Evolutionary conservation across 768 basidiomycete genomes (phyloP).

Genomic region (Rhodosporidiobolus odoratus): DNA sequence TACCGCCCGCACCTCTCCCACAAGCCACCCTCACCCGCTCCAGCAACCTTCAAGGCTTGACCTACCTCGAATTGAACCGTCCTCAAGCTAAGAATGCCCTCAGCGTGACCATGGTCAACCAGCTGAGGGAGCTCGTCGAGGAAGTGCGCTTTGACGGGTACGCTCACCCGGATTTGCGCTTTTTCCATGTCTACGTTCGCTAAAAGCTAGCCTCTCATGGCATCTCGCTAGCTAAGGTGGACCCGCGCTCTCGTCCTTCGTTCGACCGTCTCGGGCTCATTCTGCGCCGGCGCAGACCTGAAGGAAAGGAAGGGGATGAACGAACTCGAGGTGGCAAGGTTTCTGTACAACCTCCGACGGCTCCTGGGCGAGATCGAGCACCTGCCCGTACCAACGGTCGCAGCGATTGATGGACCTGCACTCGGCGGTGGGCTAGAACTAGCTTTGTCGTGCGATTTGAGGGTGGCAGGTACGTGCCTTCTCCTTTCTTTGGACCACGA

Average conservation of each 20-base stretch:
- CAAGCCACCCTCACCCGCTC: constrained; percentile 19
- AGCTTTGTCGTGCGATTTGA: constrained; percentile 79
- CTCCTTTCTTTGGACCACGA: background rate
- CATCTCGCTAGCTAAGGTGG: constrained; percentile 48
- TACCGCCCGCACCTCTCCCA: background rate
- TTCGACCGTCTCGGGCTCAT: constrained; percentile 67
- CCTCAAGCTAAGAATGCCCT: constrained; percentile 84
- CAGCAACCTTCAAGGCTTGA: constrained; percentile 54
- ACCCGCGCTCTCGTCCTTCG: constrained; percentile 75
- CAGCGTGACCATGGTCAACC: constrained; percentile 65
- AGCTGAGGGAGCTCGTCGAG: constrained; percentile 19
- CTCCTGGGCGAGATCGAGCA: constrained; percentile 70
- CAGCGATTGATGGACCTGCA: constrained; percentile 84
- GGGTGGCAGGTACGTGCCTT: constrained; percentile 65
- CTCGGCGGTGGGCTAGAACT: constrained; percentile 89
- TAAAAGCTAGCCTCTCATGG: background rate
- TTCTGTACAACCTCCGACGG: constrained; percentile 68
- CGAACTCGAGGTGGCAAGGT: constrained; percentile 64
- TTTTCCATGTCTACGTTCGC: background rate
- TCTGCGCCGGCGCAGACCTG: constrained; percentile 90
- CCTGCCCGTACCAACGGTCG: constrained; percentile 77
- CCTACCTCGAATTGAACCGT: constrained; percentile 70
- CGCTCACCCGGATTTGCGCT: background rate
- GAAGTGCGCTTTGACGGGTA: constrained; percentile 34
- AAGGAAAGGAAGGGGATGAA: constrained; percentile 79